These are phyloP conservation scores for Magnaporthiopsis rhizophila DNA, from an alignment of 2,329 filamentous ascomycete species.

Conservation along the genomic window DNA sequence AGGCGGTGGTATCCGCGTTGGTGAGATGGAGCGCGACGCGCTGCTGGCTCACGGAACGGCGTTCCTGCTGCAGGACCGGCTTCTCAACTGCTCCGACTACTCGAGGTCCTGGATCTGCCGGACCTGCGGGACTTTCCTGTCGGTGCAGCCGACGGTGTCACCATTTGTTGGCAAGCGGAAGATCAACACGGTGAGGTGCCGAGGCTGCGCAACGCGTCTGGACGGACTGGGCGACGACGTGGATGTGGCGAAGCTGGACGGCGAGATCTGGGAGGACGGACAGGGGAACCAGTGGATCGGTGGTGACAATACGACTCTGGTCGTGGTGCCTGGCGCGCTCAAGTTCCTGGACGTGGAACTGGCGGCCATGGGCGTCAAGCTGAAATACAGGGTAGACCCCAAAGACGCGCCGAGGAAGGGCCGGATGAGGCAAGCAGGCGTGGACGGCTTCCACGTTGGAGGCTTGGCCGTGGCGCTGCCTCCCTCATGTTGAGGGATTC, in stretches of 20 bases:
- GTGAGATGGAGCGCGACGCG: slow-evolving; percentile 97
- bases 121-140: slow-evolving; percentile 81
- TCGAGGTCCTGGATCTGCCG: slow-evolving; percentile 84
- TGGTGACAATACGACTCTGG: slow-evolving; percentile 82
- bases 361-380: slow-evolving; percentile 89
- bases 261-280: slow-evolving; percentile 89
- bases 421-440: slow-evolving; percentile 30
- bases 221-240: slow-evolving; percentile 50
- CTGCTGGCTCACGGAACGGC: slow-evolving; percentile 91
- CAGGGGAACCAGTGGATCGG: slow-evolving; percentile 77
- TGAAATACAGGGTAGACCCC: slow-evolving; percentile 66
- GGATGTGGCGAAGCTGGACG: slow-evolving; percentile 48
- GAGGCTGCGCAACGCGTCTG: slow-evolving; percentile 62
- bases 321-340: slow-evolving; percentile 87
- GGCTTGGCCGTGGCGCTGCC: slow-evolving; percentile 5
- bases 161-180: slow-evolving; percentile 57
- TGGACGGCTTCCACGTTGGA: slow-evolving; percentile 19
- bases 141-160: slow-evolving; percentile 71
- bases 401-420: slow-evolving; percentile 58
- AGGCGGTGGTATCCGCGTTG: slow-evolving; percentile 96
- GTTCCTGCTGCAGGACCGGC: slow-evolving; percentile 86
- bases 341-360: slow-evolving; percentile 92
- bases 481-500: not conserved
- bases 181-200: slow-evolving; percentile 66
- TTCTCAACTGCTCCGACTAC: slow-evolving; percentile 97